Percentiles rank a stretch among this genome's conserved stretches.
These are phyloP conservation scores for Verticillium dahliae DNA, from an alignment of 2,329 filamentous ascomycete species.

Conservation along the genomic window DNA sequence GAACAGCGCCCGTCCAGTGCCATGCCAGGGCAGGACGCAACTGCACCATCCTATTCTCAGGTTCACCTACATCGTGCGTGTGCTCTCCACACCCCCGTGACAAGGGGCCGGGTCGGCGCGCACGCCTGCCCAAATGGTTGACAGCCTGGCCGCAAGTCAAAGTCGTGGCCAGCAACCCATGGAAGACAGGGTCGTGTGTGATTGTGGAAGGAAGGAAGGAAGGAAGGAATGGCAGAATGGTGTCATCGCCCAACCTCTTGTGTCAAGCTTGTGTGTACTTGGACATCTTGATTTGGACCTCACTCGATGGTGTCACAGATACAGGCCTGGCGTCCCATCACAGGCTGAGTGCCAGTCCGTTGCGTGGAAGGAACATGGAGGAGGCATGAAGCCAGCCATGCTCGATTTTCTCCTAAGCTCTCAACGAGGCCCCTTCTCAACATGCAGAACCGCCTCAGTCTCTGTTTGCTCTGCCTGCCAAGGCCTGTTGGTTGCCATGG, in stretches of 20 bases:
- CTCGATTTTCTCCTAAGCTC: no score
- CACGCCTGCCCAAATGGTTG: background rate
- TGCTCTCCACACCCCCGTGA: background rate
- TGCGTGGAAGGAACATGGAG: no score
- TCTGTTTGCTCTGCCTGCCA: background rate
- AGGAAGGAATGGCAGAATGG: background rate
- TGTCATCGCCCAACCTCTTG: background rate
- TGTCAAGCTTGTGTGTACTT: background rate
- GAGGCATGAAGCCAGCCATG: no score
- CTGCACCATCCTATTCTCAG: background rate
- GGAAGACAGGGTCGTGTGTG: background rate
- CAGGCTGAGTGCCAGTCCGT: no score
- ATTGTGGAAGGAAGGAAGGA: background rate
- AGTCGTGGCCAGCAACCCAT: background rate
- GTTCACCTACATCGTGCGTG: background rate
- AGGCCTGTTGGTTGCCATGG: background rate
- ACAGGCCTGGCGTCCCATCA: no score
- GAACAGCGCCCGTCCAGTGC: background rate
- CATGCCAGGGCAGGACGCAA: background rate
- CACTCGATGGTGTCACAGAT: no score
- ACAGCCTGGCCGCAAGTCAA: background rate
- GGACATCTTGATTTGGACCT: no score
- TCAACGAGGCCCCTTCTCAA: no score
- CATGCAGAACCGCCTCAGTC: background rate
- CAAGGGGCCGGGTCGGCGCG: background rate